A percentile compares a stretch with the other conserved stretches of the same genome.
These are phyloP conservation scores for Rhodotorula sp. DNA, from an alignment of 1,284 basidiomycete genomes.

Conservation along the genomic window DNA sequence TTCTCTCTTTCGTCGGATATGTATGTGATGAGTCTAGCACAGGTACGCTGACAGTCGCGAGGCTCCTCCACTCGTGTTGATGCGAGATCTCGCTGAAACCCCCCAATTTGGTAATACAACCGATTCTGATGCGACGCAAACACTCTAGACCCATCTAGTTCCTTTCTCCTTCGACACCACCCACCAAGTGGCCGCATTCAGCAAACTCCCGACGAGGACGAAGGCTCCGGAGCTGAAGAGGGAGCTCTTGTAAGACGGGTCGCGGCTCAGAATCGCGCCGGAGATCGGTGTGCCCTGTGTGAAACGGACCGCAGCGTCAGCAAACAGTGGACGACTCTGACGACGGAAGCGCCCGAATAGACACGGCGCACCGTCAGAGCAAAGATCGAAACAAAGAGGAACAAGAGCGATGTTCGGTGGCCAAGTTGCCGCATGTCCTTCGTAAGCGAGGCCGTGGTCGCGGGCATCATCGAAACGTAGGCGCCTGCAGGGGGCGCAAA, in stretches of 20 bases:
- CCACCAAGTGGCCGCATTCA: constrained; percentile 28
- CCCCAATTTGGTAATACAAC: background rate
- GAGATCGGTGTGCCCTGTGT: constrained; percentile 47
- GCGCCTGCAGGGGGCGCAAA: background rate
- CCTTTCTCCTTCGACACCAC: constrained; percentile 40
- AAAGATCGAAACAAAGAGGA: constrained; percentile 44
- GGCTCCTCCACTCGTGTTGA: no score
- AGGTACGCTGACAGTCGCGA: no score
- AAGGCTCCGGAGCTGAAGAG: constrained; percentile 42
- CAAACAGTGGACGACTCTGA: background rate
- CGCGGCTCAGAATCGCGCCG: constrained; percentile 45
- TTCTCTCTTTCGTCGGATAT: no score
- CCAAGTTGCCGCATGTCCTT: constrained; percentile 34
- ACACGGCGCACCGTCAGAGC: constrained; percentile 37
- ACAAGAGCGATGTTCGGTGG: constrained; percentile 40
- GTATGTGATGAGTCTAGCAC: no score
- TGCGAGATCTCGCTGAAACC: background rate
- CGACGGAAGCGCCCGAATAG: background rate
- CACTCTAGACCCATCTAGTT: constrained; percentile 42
- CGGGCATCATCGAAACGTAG: constrained; percentile 36
- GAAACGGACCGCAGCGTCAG: no score
- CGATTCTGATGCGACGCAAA: no score
- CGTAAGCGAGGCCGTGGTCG: constrained; percentile 25
- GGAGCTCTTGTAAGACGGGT: constrained; percentile 42
- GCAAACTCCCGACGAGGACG: constrained; percentile 38